These are phyloP conservation scores for Polychytrium aggregatum DNA, from an alignment of 192 early-diverging fungal species.

Conservation along the genomic window DNA sequence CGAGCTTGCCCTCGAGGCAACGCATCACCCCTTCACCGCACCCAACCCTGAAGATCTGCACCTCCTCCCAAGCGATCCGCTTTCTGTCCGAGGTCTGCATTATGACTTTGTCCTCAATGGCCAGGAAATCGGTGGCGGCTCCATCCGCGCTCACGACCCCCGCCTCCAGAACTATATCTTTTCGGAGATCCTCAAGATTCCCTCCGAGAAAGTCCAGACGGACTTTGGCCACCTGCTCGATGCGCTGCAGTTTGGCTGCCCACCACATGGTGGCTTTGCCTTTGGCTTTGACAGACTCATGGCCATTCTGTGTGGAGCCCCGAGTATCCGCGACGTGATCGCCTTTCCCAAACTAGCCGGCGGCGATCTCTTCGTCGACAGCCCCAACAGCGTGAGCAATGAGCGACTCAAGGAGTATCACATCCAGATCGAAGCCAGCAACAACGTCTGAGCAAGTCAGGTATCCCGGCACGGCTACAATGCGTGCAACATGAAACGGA, in stretches of 20 bases:
- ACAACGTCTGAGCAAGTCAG: no score
- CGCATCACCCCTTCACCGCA: constrained; percentile 90
- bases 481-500: no score
- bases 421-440: constrained; percentile 8
- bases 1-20: constrained; percentile 30
- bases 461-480: no score
- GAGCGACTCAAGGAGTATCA: constrained; percentile 57
- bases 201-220: constrained; percentile 1
- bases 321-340: constrained; percentile 80
- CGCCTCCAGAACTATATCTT: constrained; percentile 66
- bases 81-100: constrained; percentile 58
- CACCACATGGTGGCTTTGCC: constrained; percentile 83
- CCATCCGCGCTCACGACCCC: constrained; percentile 75
- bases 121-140: constrained; percentile 83
- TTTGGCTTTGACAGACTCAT: constrained; percentile 75
- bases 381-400: constrained; percentile 51
- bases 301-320: constrained; percentile 54
- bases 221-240: constrained; percentile 71
- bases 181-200: constrained; percentile 50
- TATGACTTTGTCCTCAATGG: constrained; percentile 89
- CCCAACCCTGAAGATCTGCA: constrained; percentile 58
- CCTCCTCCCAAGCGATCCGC: constrained; percentile 46
- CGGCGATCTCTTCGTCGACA: constrained; percentile 68
- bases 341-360: constrained; percentile 85
- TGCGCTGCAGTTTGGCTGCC: constrained; percentile 72